These are phyloP conservation scores for Phytopythium aichiense DNA, from an alignment of 352 stramenopile genomes.

Conservation along the genomic window DNA sequence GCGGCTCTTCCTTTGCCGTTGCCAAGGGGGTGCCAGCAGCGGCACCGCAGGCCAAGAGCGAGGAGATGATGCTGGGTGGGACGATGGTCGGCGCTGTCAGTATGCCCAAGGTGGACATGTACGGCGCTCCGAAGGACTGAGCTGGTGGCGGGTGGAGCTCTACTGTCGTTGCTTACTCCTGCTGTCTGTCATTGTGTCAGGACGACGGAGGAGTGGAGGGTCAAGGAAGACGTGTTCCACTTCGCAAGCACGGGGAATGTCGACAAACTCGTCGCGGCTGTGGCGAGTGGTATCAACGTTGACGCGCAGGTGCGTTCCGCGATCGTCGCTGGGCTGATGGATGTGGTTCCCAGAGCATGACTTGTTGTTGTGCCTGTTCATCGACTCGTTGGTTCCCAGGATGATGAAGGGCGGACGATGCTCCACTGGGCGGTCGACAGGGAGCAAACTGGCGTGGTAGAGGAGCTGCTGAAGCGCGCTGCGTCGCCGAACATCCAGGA, in stretches of 20 bases:
- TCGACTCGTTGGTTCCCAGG: constrained; percentile 21
- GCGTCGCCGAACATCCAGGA: constrained; percentile 69
- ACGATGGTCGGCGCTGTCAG: constrained; percentile 59
- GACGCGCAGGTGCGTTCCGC: constrained; percentile 28
- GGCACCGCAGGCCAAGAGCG: constrained; percentile 18
- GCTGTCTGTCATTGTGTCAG: constrained; percentile 13
- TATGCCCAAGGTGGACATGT: constrained; percentile 70
- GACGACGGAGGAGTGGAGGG: constrained; percentile 75
- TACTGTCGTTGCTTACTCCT: neutral
- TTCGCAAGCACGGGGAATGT: constrained; percentile 65
- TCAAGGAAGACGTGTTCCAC: constrained; percentile 67
- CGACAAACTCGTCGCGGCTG: constrained; percentile 36
- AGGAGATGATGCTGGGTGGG: constrained; percentile 25
- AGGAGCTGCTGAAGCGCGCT: constrained; percentile 46
- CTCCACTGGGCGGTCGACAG: constrained; percentile 79
- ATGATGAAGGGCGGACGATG: constrained; percentile 76
- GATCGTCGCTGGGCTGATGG: neutral
- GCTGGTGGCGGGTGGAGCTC: neutral
- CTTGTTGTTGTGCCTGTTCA: neutral
- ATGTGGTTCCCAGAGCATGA: neutral
- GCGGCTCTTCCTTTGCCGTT: neutral
- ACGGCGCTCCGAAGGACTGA: constrained; percentile 5
- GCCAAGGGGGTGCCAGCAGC: constrained; percentile 18
- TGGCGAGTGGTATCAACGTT: constrained; percentile 41
- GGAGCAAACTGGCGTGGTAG: constrained; percentile 42